Evolutionary conservation across 2,329 filamentous ascomycete species (phyloP), one percentile per base, ranked within the genome.

Genomic region (Cercospora sp.): DNA sequence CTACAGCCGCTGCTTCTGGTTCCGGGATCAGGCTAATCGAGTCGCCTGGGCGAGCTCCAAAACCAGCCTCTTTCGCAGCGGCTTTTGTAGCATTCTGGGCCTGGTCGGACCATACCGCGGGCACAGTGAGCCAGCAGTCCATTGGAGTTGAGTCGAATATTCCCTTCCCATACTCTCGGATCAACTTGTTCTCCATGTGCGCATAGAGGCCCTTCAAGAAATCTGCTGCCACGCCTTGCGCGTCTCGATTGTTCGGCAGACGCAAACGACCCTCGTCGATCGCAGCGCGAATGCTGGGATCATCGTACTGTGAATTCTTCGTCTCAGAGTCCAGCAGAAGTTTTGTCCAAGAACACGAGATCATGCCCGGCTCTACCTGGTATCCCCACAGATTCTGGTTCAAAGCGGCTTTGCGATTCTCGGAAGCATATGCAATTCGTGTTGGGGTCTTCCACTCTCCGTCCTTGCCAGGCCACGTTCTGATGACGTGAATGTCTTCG

Each of bases 51-150:
- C 74, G 63, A 1, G 61, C 57, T 1, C 66, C 74, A 53, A 75
- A 76, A 3, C 73, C 72, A 21, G 71, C 73, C 6, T 26, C 59
- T 8, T 65, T 45, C 16, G 72, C 73, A 5, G 73, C 73, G 1
- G 58, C 28, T 28, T 66, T 68, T 13, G 74, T 77, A 2, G 68
- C 67, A 21, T 55, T 66, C 57, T 73, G 73, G 3, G 72, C 75
- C 18, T 68, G 43, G 45, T 76, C 75, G 3, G 68, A 68, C 75
- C 75, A 76, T 8, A 72, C 73, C 8, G 75, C 75, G 2, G 74
- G 75, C 0, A 76, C 73, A 5, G 75, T 76, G 2, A 76, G 58
- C 73, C 73, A 75, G 34, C 65, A 72, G 24, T 74, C 71, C 51
- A 75, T 63, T 1, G 74, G 74, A 12, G 69, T 71, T 18, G 62